These are phyloP conservation scores for Sphagnum tenellum DNA, from an alignment of 225 moss, liverwort and hornwort genomes.

Conservation along the genomic window DNA sequence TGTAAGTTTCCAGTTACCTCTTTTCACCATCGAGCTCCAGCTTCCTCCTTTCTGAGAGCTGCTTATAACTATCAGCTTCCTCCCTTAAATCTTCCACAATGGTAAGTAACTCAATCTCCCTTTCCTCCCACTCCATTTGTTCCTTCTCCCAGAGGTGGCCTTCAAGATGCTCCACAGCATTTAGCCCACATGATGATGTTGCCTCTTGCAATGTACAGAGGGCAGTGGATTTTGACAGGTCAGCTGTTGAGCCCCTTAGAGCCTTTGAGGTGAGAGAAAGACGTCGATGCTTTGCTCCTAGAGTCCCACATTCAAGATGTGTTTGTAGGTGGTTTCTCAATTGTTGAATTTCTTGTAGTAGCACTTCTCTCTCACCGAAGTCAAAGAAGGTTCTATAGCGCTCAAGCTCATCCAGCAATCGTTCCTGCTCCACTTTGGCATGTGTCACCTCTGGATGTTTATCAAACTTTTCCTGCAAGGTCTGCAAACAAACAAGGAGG, in stretches of 20 bases:
- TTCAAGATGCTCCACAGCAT: conserved; percentile 4
- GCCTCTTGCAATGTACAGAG: conserved; percentile 16
- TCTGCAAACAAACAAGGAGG: conserved; percentile 20
- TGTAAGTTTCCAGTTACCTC: conserved; percentile 20
- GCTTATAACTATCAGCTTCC: conserved; percentile 66
- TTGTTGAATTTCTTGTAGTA: conserved; percentile 64
- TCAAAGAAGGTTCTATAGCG: conserved; percentile 81
- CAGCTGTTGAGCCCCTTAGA: conserved; percentile 37
- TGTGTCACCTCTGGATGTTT: conserved; percentile 97
- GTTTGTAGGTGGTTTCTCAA: conserved; percentile 69
- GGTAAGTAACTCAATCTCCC: conserved; percentile 83
- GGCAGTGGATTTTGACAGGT: conserved; percentile 6
- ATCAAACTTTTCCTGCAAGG: conserved; percentile 87
- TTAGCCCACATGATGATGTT: not conserved
- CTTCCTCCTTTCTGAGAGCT: conserved; percentile 68
- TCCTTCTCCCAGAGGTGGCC: conserved; percentile 40
- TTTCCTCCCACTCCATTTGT: conserved; percentile 74
- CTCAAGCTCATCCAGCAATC: conserved; percentile 74
- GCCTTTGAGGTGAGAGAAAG: conserved; percentile 56
- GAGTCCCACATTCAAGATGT: conserved; percentile 48
- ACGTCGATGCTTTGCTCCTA: conserved; percentile 43
- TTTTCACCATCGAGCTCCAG: conserved; percentile 85
- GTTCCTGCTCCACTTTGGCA: conserved; percentile 78
- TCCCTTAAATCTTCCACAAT: conserved; percentile 75
- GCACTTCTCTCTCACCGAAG: conserved; percentile 79